phyloP scores from a whole-genome alignment of 768 basidiomycete species.

The Russula abietina region DNA sequence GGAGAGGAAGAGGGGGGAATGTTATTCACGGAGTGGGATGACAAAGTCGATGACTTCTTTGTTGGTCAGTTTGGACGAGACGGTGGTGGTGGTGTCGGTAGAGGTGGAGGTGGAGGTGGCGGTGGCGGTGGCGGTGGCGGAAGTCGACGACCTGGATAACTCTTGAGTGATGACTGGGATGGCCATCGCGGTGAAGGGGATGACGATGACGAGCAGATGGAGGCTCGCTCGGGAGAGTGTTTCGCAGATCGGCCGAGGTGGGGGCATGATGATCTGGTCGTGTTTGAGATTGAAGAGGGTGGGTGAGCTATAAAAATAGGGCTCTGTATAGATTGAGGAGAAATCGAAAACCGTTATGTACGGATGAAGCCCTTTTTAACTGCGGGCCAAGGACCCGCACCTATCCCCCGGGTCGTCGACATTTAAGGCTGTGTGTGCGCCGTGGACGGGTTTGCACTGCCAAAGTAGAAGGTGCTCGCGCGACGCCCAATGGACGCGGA shows the following conservation, averaged over 20 bases:
- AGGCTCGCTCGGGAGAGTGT: not conserved
- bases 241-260: not conserved
- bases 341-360: no score
- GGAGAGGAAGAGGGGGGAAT: not conserved
- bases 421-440: not conserved
- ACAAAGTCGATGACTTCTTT: not conserved
- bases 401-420: no score
- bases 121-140: not conserved
- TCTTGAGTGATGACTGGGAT: not conserved
- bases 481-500: not conserved
- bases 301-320: not conserved
- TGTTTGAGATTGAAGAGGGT: not conserved
- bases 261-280: not conserved
- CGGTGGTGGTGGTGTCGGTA: no score
- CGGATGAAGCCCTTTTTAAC: no score
- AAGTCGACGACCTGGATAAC: not conserved
- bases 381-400: no score
- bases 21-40: not conserved
- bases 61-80: not conserved
- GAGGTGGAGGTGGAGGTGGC: no score
- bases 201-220: not conserved
- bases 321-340: no score
- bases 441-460: not conserved
- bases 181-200: not conserved
- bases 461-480: not conserved